Base-by-base conservation (phyloP, 768 basidiomycete genomes). In the Russula lepida region DNA sequence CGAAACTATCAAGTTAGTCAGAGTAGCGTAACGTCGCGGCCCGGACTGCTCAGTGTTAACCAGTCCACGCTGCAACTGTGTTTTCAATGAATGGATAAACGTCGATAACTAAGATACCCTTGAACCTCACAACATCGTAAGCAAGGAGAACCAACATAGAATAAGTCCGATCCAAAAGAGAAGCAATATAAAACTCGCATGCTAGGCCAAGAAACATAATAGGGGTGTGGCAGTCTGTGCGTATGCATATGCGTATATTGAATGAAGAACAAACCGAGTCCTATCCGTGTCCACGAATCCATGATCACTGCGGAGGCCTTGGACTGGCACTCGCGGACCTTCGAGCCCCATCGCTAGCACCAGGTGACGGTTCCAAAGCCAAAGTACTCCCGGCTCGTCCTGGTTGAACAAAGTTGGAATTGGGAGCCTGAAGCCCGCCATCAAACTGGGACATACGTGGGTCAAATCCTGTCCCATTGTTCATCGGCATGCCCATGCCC, bases 401-500 rank as follows among this genome's bases (percentile, higher is more conserved):
- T 41, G 47, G 37, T 7, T 44, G 44, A 30, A 30, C 19, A 8
- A 53, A 64, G 54, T 53, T 59, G 12, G 62, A 25, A 35, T 21
- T 44, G 5, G 62, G 54, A 15, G 46, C 44, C 28, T 66, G 64
- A 23, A 61, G 51, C 15, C 59, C 63, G 7, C 59, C 35, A 12
- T 66, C 66, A 48, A 64, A 63, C 35, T 65, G 64, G 8, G 64
- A 63, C 51, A 65, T 50, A 17, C 64, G 64, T 21, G 62, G 56
- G 28, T 65, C 64, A 43, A 58, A 60, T 57, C 47, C 58, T 33
- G 39, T 39, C 17, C 52, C 54, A 2, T 35, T 46, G 15, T 57
- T 65, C 64, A 66, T 65, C 35, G 60, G 64, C 54, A 65, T 59
- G 17, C 54, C 48, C 64, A 65, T 65, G 6, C 62, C 56, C 62